These are phyloP conservation scores for Thoreauomyces humboldtii DNA, from an alignment of 192 early-diverging fungal genomes.

Conservation along the genomic window DNA sequence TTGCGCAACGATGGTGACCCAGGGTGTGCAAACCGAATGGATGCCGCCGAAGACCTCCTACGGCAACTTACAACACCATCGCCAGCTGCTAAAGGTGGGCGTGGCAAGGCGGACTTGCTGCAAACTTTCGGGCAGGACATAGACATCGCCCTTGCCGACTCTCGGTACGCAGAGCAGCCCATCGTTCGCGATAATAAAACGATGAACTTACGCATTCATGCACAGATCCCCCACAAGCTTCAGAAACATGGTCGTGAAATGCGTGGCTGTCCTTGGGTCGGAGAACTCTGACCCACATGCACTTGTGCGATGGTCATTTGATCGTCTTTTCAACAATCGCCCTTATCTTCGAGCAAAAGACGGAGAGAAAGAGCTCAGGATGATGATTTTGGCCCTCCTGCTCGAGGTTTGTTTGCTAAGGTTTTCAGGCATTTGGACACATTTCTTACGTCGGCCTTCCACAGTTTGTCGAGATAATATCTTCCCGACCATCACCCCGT, in stretches of 20 bases:
- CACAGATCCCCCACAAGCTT: not conserved
- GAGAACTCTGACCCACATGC: not conserved
- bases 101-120: too few relatives aligned
- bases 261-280: conserved; percentile 11
- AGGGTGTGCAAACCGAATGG: too few relatives aligned
- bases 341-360: not conserved
- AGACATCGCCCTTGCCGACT: not conserved
- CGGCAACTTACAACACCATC: too few relatives aligned
- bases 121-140: not conserved
- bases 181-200: not conserved
- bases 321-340: not conserved
- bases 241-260: conserved; percentile 1
- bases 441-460: not conserved
- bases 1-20: too few relatives aligned
- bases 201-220: not conserved
- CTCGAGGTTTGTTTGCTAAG: not conserved
- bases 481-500: not conserved
- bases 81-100: too few relatives aligned
- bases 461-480: not conserved
- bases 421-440: not conserved
- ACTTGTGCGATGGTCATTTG: conserved; percentile 20
- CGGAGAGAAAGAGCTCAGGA: conserved; percentile 7
- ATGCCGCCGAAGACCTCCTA: not conserved
- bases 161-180: not conserved
- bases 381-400: conserved; percentile 1